Evolutionary conservation across 805 yeast species (phyloP).

Genomic region (Cyberlindnera sargentensis): DNA sequence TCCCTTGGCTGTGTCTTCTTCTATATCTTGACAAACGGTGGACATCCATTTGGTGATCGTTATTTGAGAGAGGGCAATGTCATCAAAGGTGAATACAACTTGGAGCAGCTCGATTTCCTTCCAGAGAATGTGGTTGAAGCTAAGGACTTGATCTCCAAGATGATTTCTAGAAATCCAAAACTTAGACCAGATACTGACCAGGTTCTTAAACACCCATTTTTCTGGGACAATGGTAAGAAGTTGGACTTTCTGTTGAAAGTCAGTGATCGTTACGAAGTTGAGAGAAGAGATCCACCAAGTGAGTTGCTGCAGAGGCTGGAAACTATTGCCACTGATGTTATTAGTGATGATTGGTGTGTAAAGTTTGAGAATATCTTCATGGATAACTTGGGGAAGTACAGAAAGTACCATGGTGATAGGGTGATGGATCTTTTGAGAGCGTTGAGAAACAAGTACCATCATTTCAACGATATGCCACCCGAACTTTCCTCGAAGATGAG

Average conservation of each 20-base stretch:
- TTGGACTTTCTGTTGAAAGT: conserved; percentile 80
- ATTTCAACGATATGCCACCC: conserved; percentile 80
- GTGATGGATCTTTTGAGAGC: conserved; percentile 86
- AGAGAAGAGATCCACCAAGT: conserved; percentile 74
- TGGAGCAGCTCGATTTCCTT: conserved; percentile 16
- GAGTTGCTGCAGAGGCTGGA: conserved; percentile 51
- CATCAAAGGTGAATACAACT: conserved; percentile 50
- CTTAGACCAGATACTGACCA: conserved; percentile 62
- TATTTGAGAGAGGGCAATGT: conserved; percentile 86
- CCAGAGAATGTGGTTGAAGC: conserved; percentile 54
- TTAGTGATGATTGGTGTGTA: conserved; percentile 70
- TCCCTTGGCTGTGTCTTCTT: conserved; percentile 92
- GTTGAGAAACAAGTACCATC: conserved; percentile 89
- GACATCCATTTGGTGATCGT: conserved; percentile 93
- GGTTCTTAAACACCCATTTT: conserved; percentile 78
- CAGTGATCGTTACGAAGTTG: conserved; percentile 87
- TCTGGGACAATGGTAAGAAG: conserved; percentile 72
- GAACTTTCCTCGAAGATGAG: conserved; percentile 60
- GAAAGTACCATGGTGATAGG: conserved; percentile 76
- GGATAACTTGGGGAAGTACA: conserved; percentile 81
- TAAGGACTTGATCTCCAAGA: conserved; percentile 57
- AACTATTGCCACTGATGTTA: conserved; percentile 38
- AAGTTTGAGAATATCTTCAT: conserved; percentile 67
- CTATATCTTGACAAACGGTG: conserved; percentile 75
- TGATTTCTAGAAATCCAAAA: conserved; percentile 66